These are phyloP conservation scores for Punica granatum DNA, from an alignment of 345 rosid genomes.

Conservation along the genomic window DNA sequence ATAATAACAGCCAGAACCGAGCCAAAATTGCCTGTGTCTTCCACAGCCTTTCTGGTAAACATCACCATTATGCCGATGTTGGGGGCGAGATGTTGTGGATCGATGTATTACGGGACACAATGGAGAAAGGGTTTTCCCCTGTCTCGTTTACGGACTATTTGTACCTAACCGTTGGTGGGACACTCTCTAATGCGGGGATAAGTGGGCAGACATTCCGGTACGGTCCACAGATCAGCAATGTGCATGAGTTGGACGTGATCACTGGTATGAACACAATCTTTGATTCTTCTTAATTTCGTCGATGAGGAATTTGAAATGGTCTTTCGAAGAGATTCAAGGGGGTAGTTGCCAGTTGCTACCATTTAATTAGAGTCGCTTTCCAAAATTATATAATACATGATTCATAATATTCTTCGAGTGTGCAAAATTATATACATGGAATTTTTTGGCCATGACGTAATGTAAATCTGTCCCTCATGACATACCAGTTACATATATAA, in stretches of 20 bases:
- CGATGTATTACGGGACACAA: slow-evolving; percentile 49
- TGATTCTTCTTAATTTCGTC: neutral
- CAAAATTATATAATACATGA: neutral
- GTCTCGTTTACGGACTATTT: slow-evolving; percentile 80
- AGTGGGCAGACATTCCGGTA: slow-evolving; percentile 78
- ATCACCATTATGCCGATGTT: slow-evolving; percentile 46
- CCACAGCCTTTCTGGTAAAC: neutral
- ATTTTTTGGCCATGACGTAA: too few relatives aligned
- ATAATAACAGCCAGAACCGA: slow-evolving; percentile 15
- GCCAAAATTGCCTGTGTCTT: slow-evolving; percentile 2
- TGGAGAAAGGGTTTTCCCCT: slow-evolving; percentile 56
- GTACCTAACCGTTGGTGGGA: slow-evolving; percentile 85
- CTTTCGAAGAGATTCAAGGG: neutral
- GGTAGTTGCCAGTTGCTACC: neutral
- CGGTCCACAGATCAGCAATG: slow-evolving; percentile 97
- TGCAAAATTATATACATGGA: too few relatives aligned
- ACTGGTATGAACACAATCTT: slow-evolving; percentile 46
- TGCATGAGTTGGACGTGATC: slow-evolving; percentile 68
- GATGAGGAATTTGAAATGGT: neutral
- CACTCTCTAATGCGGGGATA: slow-evolving; percentile 91
- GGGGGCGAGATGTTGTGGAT: slow-evolving; percentile 79
- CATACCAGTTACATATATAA: too few relatives aligned
- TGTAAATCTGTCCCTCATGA: too few relatives aligned
- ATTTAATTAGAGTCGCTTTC: neutral
- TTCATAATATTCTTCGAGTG: neutral